Base-by-base conservation (phyloP, 805 yeast species). In the Candida gorgasii region DNA sequence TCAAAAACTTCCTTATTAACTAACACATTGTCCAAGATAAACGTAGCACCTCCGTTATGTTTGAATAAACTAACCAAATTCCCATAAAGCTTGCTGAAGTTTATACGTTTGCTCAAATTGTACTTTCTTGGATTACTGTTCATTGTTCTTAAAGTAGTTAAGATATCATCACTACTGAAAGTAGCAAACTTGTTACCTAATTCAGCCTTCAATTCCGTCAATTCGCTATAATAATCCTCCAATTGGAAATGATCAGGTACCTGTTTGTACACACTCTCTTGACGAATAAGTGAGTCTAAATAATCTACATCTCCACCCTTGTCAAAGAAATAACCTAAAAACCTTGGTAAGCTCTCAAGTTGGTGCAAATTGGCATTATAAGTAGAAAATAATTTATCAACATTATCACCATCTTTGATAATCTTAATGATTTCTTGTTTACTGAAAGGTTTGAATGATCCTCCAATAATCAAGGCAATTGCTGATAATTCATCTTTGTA, bases 1-100 rank as follows among this genome's bases (percentile, higher is more conserved):
- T 40, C 40, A 43, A 67, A 69, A 1, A 47, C 61, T 29, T 59
- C 57, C 8, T 52, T 45, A 50, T 53, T 67, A 8, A 58, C 36
- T 15, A 69, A 44, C 1, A 67, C 57, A 39, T 59, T 61, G 43
- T 70, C 75, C 43, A 70, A 60, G 2, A 65, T 54, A 34, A 59
- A 65, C 0, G 73, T 53, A 22, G 56, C 47, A 18, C 53, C 49
- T 32, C 62, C 54, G 48, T 69, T 69, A 41, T 61, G 52, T 19
- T 59, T 60, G 52, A 69, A 69, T 31, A 70, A 54, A 9, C 48
- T 40, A 6, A 44, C 39, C 29, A 70, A 59, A 37, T 68, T 69
- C 14, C 61, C 53, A 40, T 48, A 48, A 16, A 70, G 54, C 40
- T 65, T 67, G 7, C 49, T 27, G 46, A 59, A 59, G 13, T 49